Base-by-base conservation (phyloP, 331 rosid genomes). In the Dryas integrifolia region DNA sequence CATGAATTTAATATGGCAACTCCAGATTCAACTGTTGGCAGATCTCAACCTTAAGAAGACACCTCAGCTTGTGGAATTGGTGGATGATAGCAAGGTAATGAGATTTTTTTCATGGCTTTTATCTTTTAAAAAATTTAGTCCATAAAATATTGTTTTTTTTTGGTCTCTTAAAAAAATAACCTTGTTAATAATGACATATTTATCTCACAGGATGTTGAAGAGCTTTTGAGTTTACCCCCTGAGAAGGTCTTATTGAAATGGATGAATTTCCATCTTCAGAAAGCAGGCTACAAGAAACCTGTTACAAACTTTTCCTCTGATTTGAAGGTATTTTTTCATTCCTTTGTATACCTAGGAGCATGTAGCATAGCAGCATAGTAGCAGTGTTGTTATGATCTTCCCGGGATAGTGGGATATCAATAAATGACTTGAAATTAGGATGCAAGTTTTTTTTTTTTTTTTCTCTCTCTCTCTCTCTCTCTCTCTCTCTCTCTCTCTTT, bases 191-290 rank as follows among this genome's bases (percentile, higher is more conserved):
- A 40, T 75, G 26, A 49, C 45, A 68, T 30, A 30, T 30, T 30
- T 66, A 18, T 80, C 62, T 78, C 69, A 63, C 84, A 95, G 99
- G 98, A 92, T 43, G 86, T 95, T 72, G 99, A 95, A 86, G 99
- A 95, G 89, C 94, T 92, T 82, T 79, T 95, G 80, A 90, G 80
- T 85, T 85, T 90, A 78, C 87, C 99, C 21, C 99, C 99, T 0
- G 98, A 95, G 75, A 95, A 92, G 79, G 89, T 95, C 62, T 84
- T 92, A 38, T 83, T 95, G 66, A 92, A 85, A 75, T 95, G 99
- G 98, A 88, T 95, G 99, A 95, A 95, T 72, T 95, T 90, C 84
- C 99, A 92, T 83, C 92, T 95, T 73, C 85, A 88, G 58, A 90
- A 85, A 80, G 98, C 96, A 68, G 97, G 99, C 55, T 95, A 90